A percentile compares a stretch with the other conserved stretches of the same genome.
Evolutionary conservation across 331 rosid species (phyloP).

Genomic region (Pyrus hybrid): DNA sequence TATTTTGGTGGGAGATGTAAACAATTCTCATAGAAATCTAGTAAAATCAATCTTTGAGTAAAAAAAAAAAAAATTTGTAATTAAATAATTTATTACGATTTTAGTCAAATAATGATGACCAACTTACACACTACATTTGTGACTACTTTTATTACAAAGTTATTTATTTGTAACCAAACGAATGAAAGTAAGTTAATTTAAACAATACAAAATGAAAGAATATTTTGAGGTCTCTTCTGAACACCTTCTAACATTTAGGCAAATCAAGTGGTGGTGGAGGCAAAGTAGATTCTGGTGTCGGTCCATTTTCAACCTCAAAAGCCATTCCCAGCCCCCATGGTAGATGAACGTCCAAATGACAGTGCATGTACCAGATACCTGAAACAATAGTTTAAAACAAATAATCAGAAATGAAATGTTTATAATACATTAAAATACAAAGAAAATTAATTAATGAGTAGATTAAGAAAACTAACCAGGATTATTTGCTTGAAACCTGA

Average conservation of each 20-base stretch:
- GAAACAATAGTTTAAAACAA: background rate
- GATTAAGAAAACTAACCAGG: constrained; percentile 33
- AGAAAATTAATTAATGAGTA: background rate
- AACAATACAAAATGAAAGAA: too few species aligned
- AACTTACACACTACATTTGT: background rate
- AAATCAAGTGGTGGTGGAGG: constrained; percentile 67
- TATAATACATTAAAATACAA: background rate
- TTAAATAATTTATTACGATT: background rate
- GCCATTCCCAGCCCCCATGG: constrained; percentile 62
- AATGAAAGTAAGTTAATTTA: background rate
- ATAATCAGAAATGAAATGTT: background rate
- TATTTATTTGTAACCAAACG: background rate
- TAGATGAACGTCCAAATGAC: too few species aligned
- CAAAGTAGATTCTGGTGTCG: constrained; percentile 29
- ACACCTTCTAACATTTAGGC: constrained; percentile 41
- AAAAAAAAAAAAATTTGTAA: too few species aligned
- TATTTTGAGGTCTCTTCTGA: background rate
- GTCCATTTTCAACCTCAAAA: constrained; percentile 69
- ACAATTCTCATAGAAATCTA: too few species aligned
- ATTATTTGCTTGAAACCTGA: constrained; percentile 57
- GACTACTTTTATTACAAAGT: background rate
- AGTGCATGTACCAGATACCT: constrained; percentile 34
- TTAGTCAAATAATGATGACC: background rate
- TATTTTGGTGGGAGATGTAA: too few species aligned
- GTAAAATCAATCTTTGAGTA: too few species aligned